Evolutionary conservation across 768 basidiomycete species (phyloP), one percentile per base, ranked within the genome.

Genomic region (Agaricus bisporus): DNA sequence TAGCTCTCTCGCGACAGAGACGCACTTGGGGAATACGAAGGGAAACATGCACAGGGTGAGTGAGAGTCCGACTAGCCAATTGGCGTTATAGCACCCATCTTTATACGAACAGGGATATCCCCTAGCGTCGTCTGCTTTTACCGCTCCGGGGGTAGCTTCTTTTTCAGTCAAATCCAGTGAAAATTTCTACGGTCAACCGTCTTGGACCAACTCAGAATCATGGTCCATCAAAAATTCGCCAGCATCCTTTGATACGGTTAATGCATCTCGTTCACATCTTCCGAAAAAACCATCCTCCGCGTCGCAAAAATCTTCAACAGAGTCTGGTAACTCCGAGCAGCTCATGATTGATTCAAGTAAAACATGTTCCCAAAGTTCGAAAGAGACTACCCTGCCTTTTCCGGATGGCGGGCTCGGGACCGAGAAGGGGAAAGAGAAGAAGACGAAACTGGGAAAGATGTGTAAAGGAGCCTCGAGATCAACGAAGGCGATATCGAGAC

Each of bases 131-230:
- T 41, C 49, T 14, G 43, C 18, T 12, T 43, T 14, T 26, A 14
- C 29, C 7, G 41, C 32, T 3, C 41, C 50, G 8, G 32, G 8
- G 32, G 32, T 7, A 11, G 5, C 32, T 11, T 36, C 52, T 14
- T 22, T 42, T n/a, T 36, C 49, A 9, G 20, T 51, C 7, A 15
- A 42, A 35, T 51, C 49, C 29, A 51, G 49, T 8, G 49, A 41
- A 12, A 51, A 41, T 20, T 2, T 32, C 35, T 41, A 39, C 17
- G 28, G 44, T n/a, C 51, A 53, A n/a, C 37, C 37, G 14, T 46
- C 51, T 1, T 53, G 51, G 51, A n/a, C n/a, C 10, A 43, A 36
- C n/a, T 44, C 51, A 6, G 36, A 53, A 29, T 22, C 52, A n/a
- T 47, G 45, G 45, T 17, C 44, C n/a, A 41, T 41, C 22, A 32